Conservation (phyloP, 2,329 filamentous ascomycete genomes). For the Parascedosporium putredinis region DNA sequence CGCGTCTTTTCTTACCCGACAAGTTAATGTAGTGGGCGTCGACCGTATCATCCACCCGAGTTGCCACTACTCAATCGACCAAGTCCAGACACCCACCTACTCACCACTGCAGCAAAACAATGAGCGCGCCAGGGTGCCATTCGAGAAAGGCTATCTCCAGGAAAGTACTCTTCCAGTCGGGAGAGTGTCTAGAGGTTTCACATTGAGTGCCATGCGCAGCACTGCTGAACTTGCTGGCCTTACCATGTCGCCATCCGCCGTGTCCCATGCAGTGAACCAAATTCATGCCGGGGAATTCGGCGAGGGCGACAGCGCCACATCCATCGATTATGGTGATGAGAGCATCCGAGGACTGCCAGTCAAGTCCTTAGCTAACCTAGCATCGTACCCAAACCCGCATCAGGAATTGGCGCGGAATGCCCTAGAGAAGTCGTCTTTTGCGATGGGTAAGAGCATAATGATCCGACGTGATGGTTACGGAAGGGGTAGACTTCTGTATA, state of each 20-base stretch:
- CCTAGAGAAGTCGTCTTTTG: not conserved
- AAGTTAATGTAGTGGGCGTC: not conserved
- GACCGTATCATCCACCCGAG: not conserved
- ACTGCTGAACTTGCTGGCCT: not conserved
- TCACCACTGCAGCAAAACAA: constrained; percentile 44
- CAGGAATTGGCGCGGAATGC: constrained; percentile 34
- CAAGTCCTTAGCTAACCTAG: constrained; percentile 41
- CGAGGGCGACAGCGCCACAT: too few relatives aligned
- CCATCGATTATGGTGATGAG: not conserved
- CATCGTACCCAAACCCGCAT: constrained; percentile 45
- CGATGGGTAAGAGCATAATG: not conserved
- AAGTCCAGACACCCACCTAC: constrained; percentile 25
- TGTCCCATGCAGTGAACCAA: not conserved
- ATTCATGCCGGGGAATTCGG: too few relatives aligned
- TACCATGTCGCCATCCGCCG: not conserved
- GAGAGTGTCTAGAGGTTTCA: constrained; percentile 6
- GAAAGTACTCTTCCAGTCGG: too few relatives aligned
- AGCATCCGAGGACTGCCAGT: constrained; percentile 18
- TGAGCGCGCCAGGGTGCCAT: too few relatives aligned
- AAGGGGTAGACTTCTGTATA: too few relatives aligned
- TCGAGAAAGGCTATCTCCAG: too few relatives aligned
- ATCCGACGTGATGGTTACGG: too few relatives aligned
- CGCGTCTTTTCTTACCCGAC: not conserved
- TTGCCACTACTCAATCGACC: not conserved
- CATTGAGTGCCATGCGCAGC: not conserved